Evolutionary conservation across 208 protist species (phyloP).

Genomic region (Balamuthia mandrillaris): DNA sequence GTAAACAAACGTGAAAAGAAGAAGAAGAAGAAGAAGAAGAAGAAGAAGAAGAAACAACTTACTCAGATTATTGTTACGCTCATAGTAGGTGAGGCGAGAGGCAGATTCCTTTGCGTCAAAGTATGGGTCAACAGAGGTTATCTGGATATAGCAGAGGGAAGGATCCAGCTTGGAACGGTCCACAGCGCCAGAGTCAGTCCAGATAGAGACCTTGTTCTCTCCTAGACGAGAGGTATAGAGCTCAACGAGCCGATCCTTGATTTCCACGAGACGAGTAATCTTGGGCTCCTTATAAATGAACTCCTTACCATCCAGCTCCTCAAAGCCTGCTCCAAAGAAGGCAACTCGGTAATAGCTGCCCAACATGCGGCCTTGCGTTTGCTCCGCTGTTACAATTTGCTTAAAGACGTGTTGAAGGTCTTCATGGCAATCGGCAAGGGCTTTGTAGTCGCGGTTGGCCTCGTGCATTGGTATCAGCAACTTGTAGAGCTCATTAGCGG

Average conservation of each 20-base stretch:
- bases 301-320: constrained; percentile 49
- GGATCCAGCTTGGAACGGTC: neutral
- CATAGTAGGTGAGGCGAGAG: neutral
- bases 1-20: neutral
- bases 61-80: constrained; percentile 22
- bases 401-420: constrained; percentile 54
- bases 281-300: constrained; percentile 72
- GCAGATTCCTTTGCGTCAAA: neutral
- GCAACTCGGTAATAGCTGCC: constrained; percentile 63
- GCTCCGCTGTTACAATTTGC: constrained; percentile 47
- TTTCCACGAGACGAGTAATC: constrained; percentile 45
- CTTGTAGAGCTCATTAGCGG: constrained; percentile 49
- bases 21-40: no score
- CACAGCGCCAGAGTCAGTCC: neutral
- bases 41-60: no score
- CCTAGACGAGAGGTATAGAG: neutral
- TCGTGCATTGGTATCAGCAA: constrained; percentile 60
- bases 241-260: constrained; percentile 45
- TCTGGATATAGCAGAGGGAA: constrained; percentile 3
- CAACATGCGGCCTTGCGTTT: constrained; percentile 44
- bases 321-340: constrained; percentile 57
- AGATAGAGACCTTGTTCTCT: neutral
- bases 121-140: constrained; percentile 8
- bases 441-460: constrained; percentile 37
- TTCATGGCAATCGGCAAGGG: constrained; percentile 38